Evolutionary conservation across 148 eudicot species (phyloP).

Genomic region (Fallopia convolvulus): DNA sequence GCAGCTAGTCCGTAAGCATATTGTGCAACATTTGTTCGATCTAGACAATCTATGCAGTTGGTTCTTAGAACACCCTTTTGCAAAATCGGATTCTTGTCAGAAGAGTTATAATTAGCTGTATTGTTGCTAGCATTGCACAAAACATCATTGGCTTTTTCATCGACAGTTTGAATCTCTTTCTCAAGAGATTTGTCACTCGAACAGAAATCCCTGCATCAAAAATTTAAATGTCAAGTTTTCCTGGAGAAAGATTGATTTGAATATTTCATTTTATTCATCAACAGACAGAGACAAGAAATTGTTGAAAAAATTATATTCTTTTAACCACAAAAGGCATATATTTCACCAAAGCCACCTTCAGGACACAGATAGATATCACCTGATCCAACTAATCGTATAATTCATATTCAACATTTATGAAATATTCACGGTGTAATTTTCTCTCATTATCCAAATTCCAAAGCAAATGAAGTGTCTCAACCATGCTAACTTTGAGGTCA

Average conservation of each 20-base stretch:
- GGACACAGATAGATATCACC: background rate
- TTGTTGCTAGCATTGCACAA: constrained; percentile 5
- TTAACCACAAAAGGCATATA: background rate
- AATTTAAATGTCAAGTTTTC: constrained; percentile 10
- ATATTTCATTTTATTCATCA: background rate
- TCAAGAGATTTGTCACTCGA: constrained; percentile 21
- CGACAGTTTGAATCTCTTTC: constrained; percentile 14
- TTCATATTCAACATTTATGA: background rate
- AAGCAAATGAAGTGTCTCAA: background rate
- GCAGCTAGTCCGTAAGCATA: constrained; percentile 91
- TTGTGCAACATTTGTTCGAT: constrained; percentile 90
- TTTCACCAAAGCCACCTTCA: background rate
- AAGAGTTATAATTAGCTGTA: constrained; percentile 22
- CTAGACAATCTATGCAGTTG: constrained; percentile 92
- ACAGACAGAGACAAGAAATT: background rate
- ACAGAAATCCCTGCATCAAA: constrained; percentile 35
- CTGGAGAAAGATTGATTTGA: background rate
- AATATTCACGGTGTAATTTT: background rate
- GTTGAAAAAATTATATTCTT: background rate
- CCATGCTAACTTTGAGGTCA: background rate
- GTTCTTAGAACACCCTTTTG: constrained; percentile 86
- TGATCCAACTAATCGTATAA: background rate
- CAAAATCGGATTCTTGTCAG: constrained; percentile 37
- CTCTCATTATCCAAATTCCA: background rate
- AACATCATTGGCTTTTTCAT: constrained; percentile 19